Base-by-base conservation (phyloP, 805 yeast species). In the Yueomyces sinensis region DNA sequence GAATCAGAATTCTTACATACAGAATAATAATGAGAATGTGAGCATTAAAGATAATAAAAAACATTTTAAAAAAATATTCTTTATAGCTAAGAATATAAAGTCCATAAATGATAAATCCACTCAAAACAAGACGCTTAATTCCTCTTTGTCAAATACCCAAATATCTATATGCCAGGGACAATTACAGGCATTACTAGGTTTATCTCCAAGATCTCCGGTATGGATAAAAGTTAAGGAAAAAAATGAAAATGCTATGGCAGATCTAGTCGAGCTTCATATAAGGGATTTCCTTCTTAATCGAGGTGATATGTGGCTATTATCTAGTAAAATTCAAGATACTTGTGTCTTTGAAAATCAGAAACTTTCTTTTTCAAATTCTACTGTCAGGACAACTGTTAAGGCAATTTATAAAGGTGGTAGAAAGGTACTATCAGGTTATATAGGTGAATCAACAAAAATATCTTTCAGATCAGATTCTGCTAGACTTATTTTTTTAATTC, bases 391-490 rank as follows among this genome's bases (percentile, higher is more conserved):
- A 1, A 59, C 68, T 0, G 74, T 84, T 2, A 71, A 74, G 35
- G 68, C 72, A 27, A 68, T 86, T 7, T 67, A 65, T 43, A 67
- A 75, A 37, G 63, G 72, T 39, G 95, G 95, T 1, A 66, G 65
- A 39, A 76, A 74, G 43, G 65, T 70, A 17, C 73, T 80, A 42
- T 81, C 94, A 9, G 89, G 84, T 0, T 83, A 74, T 47, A 64
- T 89, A 32, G 82, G 87, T 2, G 65, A 65, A 15, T 63, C 72
- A 19, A 87, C 98, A 3, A 79, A 77, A 43, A 61, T 91, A 20
- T 82, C 86, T 0, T 89, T 82, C 53, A 68, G 99, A 32, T 84
- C 96, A 1, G 96, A 89, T 47, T 78, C 94, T 29, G 93, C 96
- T 2, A 72, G 81, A 37, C 61, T 89, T 37, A 71, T 83, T 13